Percentiles rank a stretch among this genome's conserved stretches.
Evolutionary conservation across 495 filamentous ascomycete genomes (phyloP).

Genomic region (Podospora pseudopauciseta): DNA sequence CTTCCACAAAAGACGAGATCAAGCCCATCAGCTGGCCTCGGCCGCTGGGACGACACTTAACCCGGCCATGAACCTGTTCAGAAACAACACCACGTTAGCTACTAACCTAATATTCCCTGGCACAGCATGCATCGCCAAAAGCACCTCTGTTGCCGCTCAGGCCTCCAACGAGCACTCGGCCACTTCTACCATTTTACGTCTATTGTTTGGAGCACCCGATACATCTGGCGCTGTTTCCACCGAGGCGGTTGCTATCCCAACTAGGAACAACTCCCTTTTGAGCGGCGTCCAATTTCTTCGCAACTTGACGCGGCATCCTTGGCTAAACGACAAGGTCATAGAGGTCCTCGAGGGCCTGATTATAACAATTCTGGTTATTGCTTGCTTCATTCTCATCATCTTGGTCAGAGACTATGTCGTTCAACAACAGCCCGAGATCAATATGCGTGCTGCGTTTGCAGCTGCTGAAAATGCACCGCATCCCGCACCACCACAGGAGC

Average conservation of each 20-base stretch:
- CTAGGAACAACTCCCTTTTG: conserved; percentile 49
- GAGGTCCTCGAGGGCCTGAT: conserved; percentile 87
- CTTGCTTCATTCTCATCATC: conserved; percentile 91
- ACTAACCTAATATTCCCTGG: background rate
- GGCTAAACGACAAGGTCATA: conserved; percentile 76
- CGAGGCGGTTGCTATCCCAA: background rate
- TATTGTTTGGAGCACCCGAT: conserved; percentile 2
- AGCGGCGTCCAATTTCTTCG: conserved; percentile 70
- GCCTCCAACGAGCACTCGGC: background rate
- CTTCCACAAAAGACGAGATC: conserved; percentile 19
- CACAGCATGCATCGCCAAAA: background rate
- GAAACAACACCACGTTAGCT: background rate
- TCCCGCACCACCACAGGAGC: conserved; percentile 32
- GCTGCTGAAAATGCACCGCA: conserved; percentile 50
- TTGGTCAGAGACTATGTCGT: conserved; percentile 97
- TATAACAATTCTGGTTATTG: conserved; percentile 84
- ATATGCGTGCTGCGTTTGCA: conserved; percentile 54
- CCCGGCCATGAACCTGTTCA: background rate
- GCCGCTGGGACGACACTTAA: background rate
- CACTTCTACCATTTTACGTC: background rate
- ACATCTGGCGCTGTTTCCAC: conserved; percentile 4
- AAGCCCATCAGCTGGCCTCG: background rate
- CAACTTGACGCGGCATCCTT: conserved; percentile 65
- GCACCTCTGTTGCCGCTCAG: background rate
- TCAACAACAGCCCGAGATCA: conserved; percentile 84